A percentile compares a stretch with the other conserved stretches of the same genome.
These are phyloP conservation scores for Diphasiastrum complanatum DNA, from an alignment of 83 land plant species.

Conservation along the genomic window DNA sequence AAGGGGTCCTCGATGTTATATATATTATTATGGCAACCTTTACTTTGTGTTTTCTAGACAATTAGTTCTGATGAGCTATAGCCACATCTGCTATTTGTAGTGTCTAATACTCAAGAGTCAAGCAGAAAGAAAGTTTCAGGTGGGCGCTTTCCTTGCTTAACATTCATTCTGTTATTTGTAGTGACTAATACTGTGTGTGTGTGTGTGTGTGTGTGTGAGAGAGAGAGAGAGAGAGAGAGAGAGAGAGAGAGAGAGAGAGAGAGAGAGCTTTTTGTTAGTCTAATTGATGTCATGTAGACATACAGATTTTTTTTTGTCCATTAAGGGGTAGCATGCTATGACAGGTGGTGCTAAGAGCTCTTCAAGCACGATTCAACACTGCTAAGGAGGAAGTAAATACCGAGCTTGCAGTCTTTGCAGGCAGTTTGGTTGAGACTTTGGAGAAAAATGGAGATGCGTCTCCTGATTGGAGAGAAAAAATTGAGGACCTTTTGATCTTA, in stretches of 20 bases:
- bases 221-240: no score
- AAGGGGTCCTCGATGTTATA: no score
- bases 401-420: slow-evolving; percentile 52
- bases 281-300: neutral
- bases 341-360: slow-evolving; percentile 62
- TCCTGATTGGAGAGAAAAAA: slow-evolving; percentile 83
- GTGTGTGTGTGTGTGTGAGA: neutral
- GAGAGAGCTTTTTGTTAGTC: neutral
- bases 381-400: slow-evolving; percentile 68
- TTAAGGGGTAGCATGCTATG: slow-evolving; percentile 1
- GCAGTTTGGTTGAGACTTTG: slow-evolving; percentile 55
- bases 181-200: neutral
- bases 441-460: slow-evolving; percentile 64
- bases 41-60: no score
- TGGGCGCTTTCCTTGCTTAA: no score
- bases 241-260: no score
- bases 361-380: slow-evolving; percentile 60
- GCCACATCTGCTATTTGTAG: no score
- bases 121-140: no score
- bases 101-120: no score
- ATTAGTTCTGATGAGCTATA: no score
- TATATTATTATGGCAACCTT: no score
- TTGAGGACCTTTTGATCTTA: slow-evolving; percentile 77
- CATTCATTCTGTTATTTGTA: no score
- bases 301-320: neutral